Evolutionary conservation across 768 basidiomycete genomes (phyloP), one percentile per base, ranked within the genome.

Genomic region (Tylopilus balloui): DNA sequence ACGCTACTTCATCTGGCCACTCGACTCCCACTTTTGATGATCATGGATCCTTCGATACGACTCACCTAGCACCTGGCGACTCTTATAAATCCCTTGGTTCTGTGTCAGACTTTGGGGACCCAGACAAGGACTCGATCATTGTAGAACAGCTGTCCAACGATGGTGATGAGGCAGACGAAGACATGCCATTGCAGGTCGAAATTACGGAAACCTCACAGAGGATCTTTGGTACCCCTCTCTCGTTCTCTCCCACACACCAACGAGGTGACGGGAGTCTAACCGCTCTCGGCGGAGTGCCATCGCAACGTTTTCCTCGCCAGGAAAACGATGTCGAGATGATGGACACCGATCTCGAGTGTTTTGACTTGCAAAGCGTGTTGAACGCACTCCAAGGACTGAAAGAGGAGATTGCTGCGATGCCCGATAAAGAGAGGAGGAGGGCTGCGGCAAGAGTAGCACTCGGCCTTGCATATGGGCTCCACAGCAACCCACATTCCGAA

Each of bases 361-460:
- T 88, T 61, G 87, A 89, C 66, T 62, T 89, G 48, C 73, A 78
- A 23, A 68, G 71, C 41, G 79, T 88, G 28, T 60, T 89, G 8
- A 72, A 72, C 15, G 76, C 78, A 1, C 70, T 90, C 28, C 80
- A 86, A 57, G 78, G 77, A 42, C 78, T 88, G 77, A 86, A 86
- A 61, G 79, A 78, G 20, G 86, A 90, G 69, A 88, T 90, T 54
- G 74, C 81, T 20, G 75, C 71, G 11, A 86, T 90, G 69, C 68
- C 72, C 6, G 74, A 83, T 55, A 73, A 72, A 20, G 84, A 85
- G 67, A 72, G 80, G 54, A 71, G 83, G 56, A 78, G 71, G 57
- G 81, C 86, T 21, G 88, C 88, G 0, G 88, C 88, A 8, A 71
- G 73, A 39, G 84, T 86, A 19, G 86, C 88, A 20, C 69, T 90